Conservation (phyloP, 2,329 filamentous ascomycete genomes). For the Pyrenochaeta sp. region DNA sequence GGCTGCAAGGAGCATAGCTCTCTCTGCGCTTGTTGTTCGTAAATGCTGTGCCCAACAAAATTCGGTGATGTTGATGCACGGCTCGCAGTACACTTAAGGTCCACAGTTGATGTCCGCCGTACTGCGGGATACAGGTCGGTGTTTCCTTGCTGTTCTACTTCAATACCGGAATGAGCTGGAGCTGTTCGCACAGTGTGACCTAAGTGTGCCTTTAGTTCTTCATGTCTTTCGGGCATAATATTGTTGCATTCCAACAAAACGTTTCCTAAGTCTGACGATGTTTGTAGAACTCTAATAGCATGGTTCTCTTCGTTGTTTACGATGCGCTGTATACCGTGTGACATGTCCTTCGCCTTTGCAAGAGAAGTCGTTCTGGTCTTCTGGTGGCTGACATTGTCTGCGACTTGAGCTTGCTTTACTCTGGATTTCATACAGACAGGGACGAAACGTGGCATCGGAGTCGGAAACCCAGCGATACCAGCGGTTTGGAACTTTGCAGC, state of each 20-base stretch:
- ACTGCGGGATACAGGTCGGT: background rate
- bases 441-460: slow-evolving; percentile 28
- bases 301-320: background rate
- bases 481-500: slow-evolving; percentile 7
- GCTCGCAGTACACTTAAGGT: slow-evolving; percentile 14
- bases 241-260: slow-evolving; percentile 39
- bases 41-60: slow-evolving; percentile 30
- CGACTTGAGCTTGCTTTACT: background rate
- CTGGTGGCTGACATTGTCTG: background rate
- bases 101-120: slow-evolving; percentile 22
- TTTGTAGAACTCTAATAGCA: slow-evolving; percentile 8
- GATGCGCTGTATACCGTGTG: background rate
- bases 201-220: slow-evolving; percentile 1
- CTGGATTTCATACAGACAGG: slow-evolving; percentile 1
- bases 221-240: slow-evolving; percentile 18
- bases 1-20: slow-evolving; percentile 8
- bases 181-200: background rate
- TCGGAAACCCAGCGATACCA: slow-evolving; percentile 16
- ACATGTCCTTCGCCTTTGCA: background rate
- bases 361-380: slow-evolving; percentile 2
- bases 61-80: slow-evolving; percentile 12
- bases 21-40: slow-evolving; percentile 36
- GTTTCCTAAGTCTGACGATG: slow-evolving; percentile 33
- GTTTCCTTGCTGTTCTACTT: background rate
- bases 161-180: background rate